Evolutionary conservation across 495 filamentous ascomycete genomes (phyloP).

Genomic region (Aspergillus diversus): DNA sequence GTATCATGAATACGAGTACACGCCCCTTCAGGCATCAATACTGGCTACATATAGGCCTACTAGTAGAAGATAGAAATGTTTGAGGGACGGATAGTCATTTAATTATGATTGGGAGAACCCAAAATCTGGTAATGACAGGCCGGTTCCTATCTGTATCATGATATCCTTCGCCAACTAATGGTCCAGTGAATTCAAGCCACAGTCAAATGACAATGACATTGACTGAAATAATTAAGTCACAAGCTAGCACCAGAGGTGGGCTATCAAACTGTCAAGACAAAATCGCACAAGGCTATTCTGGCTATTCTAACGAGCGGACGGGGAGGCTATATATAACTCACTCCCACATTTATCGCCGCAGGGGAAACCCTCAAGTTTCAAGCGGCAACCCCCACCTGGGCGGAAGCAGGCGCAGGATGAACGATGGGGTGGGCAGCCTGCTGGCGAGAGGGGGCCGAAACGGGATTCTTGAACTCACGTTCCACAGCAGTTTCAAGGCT

Average conservation of each 20-base stretch:
- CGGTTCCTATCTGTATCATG: slow-evolving; percentile 18
- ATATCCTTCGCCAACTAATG: not conserved
- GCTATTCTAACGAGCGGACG: slow-evolving; percentile 16
- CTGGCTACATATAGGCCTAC: too few relatives aligned
- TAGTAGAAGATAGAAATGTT: not conserved
- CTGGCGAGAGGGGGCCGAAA: slow-evolving; percentile 27
- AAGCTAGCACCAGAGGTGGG: not conserved
- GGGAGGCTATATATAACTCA: slow-evolving; percentile 14
- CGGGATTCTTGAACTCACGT: slow-evolving; percentile 37
- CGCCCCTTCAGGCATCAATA: too few relatives aligned
- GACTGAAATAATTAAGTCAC: not conserved
- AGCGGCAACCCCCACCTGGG: slow-evolving; percentile 40
- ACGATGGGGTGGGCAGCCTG: slow-evolving; percentile 36
- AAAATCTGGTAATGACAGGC: slow-evolving; percentile 23
- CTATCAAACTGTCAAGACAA: not conserved
- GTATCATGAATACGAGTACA: too few relatives aligned
- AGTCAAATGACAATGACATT: not conserved
- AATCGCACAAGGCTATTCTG: not conserved
- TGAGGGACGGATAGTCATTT: not conserved
- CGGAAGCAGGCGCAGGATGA: slow-evolving; percentile 30
- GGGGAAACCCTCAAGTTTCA: slow-evolving; percentile 21
- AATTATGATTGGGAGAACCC: slow-evolving; percentile 11
- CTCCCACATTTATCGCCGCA: slow-evolving; percentile 7
- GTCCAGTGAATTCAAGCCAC: slow-evolving; percentile 1
- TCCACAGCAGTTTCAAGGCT: slow-evolving; percentile 41